Evolutionary conservation across 495 filamentous ascomycete genomes (phyloP).

Genomic region (Penicillium soppii): DNA sequence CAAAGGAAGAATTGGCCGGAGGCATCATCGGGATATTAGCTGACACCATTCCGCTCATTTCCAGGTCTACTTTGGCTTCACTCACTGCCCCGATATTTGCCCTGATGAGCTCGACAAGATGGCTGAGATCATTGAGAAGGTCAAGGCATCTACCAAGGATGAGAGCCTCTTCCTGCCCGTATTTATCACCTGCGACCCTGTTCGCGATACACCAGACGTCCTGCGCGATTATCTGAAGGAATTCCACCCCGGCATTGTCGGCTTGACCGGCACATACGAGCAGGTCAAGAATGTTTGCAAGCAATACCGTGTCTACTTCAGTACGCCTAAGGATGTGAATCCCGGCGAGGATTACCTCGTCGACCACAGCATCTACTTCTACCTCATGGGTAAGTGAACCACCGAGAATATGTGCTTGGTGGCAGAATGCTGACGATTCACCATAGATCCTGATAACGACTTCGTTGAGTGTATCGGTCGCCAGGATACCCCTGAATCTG

Average conservation of each 20-base stretch:
- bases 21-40: no score
- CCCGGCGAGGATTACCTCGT: constrained; percentile 95
- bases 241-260: constrained; percentile 86
- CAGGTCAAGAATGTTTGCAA: constrained; percentile 91
- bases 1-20: neutral
- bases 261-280: constrained; percentile 89
- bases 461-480: constrained; percentile 96
- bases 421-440: constrained; percentile 8
- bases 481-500: constrained; percentile 86
- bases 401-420: neutral
- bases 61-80: constrained; percentile 96
- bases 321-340: constrained; percentile 81
- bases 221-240: constrained; percentile 82
- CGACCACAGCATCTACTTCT: constrained; percentile 99
- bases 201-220: constrained; percentile 80
- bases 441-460: constrained; percentile 86
- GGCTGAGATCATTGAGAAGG: constrained; percentile 86
- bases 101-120: constrained; percentile 99
- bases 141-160: constrained; percentile 50
- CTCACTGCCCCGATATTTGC: constrained; percentile 97
- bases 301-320: constrained; percentile 95
- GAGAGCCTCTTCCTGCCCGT: constrained; percentile 64
- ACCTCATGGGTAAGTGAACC: constrained; percentile 75
- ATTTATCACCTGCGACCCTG: constrained; percentile 95
- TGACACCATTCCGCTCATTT: neutral